Percentiles rank a stretch among this genome's conserved stretches.
These are phyloP conservation scores for Oropetium thomaeum DNA, from an alignment of 176 grass and related monocot genomes.

Conservation along the genomic window DNA sequence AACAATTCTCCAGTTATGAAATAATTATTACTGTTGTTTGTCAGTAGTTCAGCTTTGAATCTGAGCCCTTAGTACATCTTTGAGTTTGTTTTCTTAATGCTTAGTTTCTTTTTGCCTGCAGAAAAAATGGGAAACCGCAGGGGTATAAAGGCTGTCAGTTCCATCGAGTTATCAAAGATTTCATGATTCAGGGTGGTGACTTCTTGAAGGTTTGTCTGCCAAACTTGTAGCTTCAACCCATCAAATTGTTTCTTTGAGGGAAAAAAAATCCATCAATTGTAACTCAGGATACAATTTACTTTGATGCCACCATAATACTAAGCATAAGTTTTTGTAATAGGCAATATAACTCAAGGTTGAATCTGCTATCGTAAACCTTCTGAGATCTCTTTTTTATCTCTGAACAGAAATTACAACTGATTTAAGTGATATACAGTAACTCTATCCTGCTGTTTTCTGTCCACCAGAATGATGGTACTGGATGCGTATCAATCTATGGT, in stretches of 20 bases:
- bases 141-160: slow-evolving; percentile 93
- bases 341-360: neutral
- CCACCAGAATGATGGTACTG: slow-evolving; percentile 85
- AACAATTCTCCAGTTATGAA: neutral
- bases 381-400: neutral
- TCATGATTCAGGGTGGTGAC: slow-evolving; percentile 98
- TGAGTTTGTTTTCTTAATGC: neutral
- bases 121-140: slow-evolving; percentile 61
- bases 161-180: slow-evolving; percentile 98
- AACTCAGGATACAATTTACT: neutral
- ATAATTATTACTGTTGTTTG: neutral
- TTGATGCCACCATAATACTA: neutral
- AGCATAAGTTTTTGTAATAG: neutral
- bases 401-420: neutral
- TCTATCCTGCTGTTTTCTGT: slow-evolving; percentile 10
- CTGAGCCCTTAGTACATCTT: neutral
- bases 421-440: neutral
- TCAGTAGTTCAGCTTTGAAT: neutral
- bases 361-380: neutral
- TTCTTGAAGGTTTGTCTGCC: slow-evolving; percentile 79
- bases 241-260: too few relatives aligned
- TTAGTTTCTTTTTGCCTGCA: slow-evolving; percentile 42
- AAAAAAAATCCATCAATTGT: neutral
- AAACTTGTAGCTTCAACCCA: neutral
- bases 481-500: slow-evolving; percentile 79